Base-by-base conservation (phyloP, 2,329 filamentous ascomycete genomes). In the Claviceps sp. region DNA sequence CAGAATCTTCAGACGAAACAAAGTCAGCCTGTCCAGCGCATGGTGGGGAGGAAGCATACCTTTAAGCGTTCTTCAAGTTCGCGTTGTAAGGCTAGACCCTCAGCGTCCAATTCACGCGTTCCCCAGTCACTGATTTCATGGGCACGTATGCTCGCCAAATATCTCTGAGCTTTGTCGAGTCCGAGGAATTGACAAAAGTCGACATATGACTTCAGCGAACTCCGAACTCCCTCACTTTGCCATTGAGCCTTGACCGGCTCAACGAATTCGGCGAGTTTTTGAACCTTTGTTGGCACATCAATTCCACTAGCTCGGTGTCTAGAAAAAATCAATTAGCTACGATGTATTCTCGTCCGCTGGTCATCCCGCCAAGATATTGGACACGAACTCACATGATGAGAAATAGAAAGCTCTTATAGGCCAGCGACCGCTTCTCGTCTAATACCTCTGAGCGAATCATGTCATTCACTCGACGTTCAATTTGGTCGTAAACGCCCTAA, bases 361-460 rank as follows among this genome's bases (percentile, higher is more conserved):
- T 41, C 16, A 5, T n/a, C 5, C 26, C 5, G 5, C 18, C 6
- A 18, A 11, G 3, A 16, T 16, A 9, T 42, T 5, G 11, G 13
- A 6, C 40, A 7, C 30, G 30, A 65, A 65, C 74, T 63, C 70
- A 85, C 79, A 93, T 84, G 56, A 98, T 93, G 54, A 95, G 93
- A 65, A 98, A 94, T 1, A 97, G 74, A 56, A 97, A 91, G 9
- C 89, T 91, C 59, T 83, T 86, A 61, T 94, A 90, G 1, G 90
- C 88, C 62, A 93, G 84, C 53, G 87, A 82, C 37, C 90, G 80
- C 62, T 90, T 88, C 60, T 91, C 85, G 61, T 96, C 91, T 34
- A 86, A 70, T 51, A 78, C 77, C 34, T 85, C 81, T 47, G 86
- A 80, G 55, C 81, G 75, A 63, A 86, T 77, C 72, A 95, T 82